Base-by-base conservation (phyloP, 2,329 filamentous ascomycete species). In the Apiospora phragmitis region DNA sequence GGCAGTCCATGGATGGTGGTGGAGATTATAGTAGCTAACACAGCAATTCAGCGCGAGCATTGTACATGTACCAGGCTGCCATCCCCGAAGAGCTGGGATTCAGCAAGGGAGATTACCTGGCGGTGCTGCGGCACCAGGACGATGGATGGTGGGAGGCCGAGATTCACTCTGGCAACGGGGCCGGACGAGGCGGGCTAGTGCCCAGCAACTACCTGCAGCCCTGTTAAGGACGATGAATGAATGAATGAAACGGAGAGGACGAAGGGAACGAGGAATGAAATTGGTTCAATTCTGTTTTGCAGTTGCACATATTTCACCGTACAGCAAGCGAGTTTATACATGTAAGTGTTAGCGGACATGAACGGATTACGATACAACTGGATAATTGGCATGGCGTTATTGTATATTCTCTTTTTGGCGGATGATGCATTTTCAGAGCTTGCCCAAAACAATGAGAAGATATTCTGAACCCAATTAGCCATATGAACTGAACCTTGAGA, bases 61-160 rank as follows among this genome's bases (percentile, higher is more conserved):
- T 98, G 85, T 99, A 98, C 82, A 91, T 94, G 85, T 99, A 99
- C 81, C 91, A 93, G 78, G 94, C 96, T 2, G 95, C 94, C 29
- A 99, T 99, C 71, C 94, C 95, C 0, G 96, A 98, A 80, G 97
- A 99, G 82, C 85, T 99, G 26, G 92, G 93, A 18, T 99, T 99
- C 81, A 87, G 87, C 65, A 99, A 99, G 84, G 95, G 95, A 66
- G 97, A 99, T 79, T 90, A 95, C 71, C 86, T 99, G 18, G 94
- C 95, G 2, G 91, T 99, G 18, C 85, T 98, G 65, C 89, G 95
- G 72, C 90, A 97, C 77, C 96, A 99, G 82, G 96, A 99, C 80
- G 96, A 99, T 79, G 96, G 96, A 26, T 99, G 96, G 96, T 99
- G 97, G 96, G 96, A 99, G 84, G 97, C 97, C 16, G 95, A 98